Conservation (phyloP, 192 early-diverging fungal species). For the Entomortierella chlamydospora region DNA sequence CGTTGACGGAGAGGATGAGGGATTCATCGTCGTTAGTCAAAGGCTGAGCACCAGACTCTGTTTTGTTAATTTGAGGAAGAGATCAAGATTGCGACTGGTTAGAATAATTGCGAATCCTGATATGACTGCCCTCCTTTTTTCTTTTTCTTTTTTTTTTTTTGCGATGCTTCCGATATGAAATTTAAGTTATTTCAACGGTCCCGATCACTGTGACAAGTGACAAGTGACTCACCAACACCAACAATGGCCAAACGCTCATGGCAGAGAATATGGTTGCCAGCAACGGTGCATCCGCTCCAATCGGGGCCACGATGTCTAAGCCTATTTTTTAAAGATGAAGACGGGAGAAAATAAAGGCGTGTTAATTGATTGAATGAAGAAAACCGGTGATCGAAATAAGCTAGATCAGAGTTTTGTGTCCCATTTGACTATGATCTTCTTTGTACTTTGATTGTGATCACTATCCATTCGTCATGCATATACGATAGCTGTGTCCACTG, state of each 20-base stretch:
- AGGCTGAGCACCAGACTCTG: conserved; percentile 95
- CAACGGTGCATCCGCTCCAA: conserved; percentile 91
- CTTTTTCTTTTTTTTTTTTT: background rate
- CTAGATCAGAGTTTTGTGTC: too few species aligned
- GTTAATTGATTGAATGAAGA: too few species aligned
- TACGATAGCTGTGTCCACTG: too few species aligned
- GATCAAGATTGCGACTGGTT: background rate
- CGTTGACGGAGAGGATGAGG: conserved; percentile 93
- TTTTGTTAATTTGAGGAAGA: background rate
- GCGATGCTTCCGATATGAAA: too few species aligned
- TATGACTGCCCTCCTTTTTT: too few species aligned
- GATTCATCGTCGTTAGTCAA: conserved; percentile 92
- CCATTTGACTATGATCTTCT: too few species aligned
- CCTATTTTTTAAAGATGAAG: conserved; percentile 45
- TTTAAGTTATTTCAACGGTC: background rate
- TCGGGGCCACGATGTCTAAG: conserved; percentile 99
- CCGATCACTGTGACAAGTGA: background rate
- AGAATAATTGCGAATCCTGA: too few species aligned
- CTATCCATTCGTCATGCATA: too few species aligned
- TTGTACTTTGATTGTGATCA: too few species aligned
- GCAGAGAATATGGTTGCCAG: conserved; percentile 89
- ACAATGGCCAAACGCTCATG: conserved; percentile 99
- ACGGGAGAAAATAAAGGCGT: background rate
- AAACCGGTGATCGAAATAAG: too few species aligned
- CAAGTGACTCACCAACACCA: conserved; percentile 83